Evolutionary conservation across 805 yeast species (phyloP).

Genomic region (Saturnispora ahearnii): DNA sequence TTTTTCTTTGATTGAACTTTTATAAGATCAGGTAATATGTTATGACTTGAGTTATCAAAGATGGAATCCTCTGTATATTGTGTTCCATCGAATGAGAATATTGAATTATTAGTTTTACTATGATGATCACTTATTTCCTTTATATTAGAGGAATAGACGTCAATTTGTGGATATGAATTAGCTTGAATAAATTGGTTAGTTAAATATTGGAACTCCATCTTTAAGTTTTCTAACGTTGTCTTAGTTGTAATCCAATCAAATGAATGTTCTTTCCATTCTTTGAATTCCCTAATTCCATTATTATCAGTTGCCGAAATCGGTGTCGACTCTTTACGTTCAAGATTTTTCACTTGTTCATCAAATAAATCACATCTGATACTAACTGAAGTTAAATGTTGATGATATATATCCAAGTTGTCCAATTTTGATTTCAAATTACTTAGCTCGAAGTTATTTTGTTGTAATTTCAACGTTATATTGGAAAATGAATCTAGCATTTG

Average conservation of each 20-base stretch:
- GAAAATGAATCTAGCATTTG: not conserved
- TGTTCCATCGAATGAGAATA: slow-evolving; percentile 9
- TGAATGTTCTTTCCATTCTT: slow-evolving; percentile 20
- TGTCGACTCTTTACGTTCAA: slow-evolving; percentile 17
- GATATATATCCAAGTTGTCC: slow-evolving; percentile 23
- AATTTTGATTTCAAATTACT: slow-evolving; percentile 18
- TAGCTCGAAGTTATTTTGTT: slow-evolving; percentile 8
- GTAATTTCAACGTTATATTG: not conserved
- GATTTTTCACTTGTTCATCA: slow-evolving; percentile 26
- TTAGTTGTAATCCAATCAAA: slow-evolving; percentile 38
- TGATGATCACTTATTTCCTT: not conserved
- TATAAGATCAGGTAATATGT: not conserved
- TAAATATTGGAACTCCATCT: slow-evolving; percentile 32
- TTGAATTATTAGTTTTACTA: slow-evolving; percentile 1
- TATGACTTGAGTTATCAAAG: not conserved
- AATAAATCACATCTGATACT: slow-evolving; percentile 28
- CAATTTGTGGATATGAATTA: slow-evolving; percentile 10
- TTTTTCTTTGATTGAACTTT: slow-evolving; percentile 9
- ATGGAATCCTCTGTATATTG: slow-evolving; percentile 9
- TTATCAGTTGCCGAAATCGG: slow-evolving; percentile 16
- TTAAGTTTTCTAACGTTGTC: slow-evolving; percentile 37
- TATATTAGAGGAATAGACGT: not conserved
- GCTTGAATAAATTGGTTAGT: slow-evolving; percentile 20
- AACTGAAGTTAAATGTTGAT: slow-evolving; percentile 26
- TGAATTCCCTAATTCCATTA: slow-evolving; percentile 17